These are phyloP conservation scores for Nannochloris sp. DNA, from an alignment of 139 green algal genomes.

Conservation along the genomic window DNA sequence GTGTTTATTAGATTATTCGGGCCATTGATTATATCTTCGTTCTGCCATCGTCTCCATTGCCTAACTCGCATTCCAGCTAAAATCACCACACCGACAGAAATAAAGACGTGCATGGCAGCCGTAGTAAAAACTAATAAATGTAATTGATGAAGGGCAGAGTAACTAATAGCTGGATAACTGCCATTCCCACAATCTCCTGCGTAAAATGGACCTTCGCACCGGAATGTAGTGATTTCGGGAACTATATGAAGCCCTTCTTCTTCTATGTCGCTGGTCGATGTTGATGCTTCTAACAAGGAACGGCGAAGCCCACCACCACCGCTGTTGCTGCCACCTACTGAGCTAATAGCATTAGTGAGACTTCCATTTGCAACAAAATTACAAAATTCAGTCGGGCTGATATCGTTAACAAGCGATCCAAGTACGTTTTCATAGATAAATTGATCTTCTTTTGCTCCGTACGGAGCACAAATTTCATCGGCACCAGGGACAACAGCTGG, in stretches of 20 bases:
- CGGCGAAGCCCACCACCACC: too few relatives aligned
- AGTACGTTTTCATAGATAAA: too few relatives aligned
- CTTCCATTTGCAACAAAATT: too few relatives aligned
- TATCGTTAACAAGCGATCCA: too few relatives aligned
- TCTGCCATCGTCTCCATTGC: conserved; percentile 12
- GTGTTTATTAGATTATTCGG: neutral
- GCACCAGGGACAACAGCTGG: too few relatives aligned
- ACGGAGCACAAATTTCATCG: too few relatives aligned
- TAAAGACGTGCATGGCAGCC: conserved; percentile 3
- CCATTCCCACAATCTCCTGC: neutral
- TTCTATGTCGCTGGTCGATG: too few relatives aligned
- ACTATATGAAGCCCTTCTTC: neutral
- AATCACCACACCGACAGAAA: neutral
- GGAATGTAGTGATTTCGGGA: neutral
- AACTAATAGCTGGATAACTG: neutral
- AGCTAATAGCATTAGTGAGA: neutral
- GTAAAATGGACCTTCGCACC: neutral
- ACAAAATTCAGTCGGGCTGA: too few relatives aligned
- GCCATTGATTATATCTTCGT: too few relatives aligned
- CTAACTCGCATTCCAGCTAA: neutral
- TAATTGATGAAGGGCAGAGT: neutral
- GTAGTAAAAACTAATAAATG: conserved; percentile 8
- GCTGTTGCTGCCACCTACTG: neutral
- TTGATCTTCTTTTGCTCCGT: too few relatives aligned
- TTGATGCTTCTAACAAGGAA: neutral